Percentiles rank a stretch among this genome's conserved stretches.
Evolutionary conservation across 2,329 filamentous ascomycete genomes (phyloP).

Genomic region (Botrytis aclada): DNA sequence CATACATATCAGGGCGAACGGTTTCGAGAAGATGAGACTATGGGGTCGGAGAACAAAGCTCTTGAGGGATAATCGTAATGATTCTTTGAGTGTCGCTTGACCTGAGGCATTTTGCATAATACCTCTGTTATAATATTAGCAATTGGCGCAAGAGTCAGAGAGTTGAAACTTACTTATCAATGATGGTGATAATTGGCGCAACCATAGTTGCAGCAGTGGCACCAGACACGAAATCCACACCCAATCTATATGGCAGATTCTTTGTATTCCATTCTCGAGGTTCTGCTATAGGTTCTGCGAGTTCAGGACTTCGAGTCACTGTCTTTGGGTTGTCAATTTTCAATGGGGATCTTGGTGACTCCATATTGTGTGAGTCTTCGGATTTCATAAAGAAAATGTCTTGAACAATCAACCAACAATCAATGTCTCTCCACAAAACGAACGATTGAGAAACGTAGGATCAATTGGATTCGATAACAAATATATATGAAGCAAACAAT

Average conservation of each 20-base stretch:
- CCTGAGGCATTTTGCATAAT: slow-evolving; percentile 83
- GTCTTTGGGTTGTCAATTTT: slow-evolving; percentile 18
- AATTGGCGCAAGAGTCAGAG: slow-evolving; percentile 1
- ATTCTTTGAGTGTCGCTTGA: slow-evolving; percentile 55
- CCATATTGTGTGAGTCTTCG: slow-evolving; percentile 2
- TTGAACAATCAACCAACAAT: neutral
- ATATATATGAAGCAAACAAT: neutral
- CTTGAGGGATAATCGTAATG: slow-evolving; percentile 56
- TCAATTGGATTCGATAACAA: neutral
- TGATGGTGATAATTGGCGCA: slow-evolving; percentile 80
- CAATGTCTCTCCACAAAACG: neutral
- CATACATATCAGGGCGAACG: slow-evolving; percentile 66
- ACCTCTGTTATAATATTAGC: slow-evolving; percentile 47
- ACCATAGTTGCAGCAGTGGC: slow-evolving; percentile 70
- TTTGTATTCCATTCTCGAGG: slow-evolving; percentile 66
- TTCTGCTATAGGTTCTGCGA: slow-evolving; percentile 24
- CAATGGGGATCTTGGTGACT: slow-evolving; percentile 7
- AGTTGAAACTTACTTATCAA: slow-evolving; percentile 64
- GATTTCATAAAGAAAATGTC: slow-evolving; percentile 2
- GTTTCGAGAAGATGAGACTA: slow-evolving; percentile 58
- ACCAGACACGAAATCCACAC: slow-evolving; percentile 66
- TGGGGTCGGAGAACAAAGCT: slow-evolving; percentile 60
- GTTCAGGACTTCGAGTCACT: slow-evolving; percentile 13
- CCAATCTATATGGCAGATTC: slow-evolving; percentile 64
- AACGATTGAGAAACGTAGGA: neutral